phyloP scores from a whole-genome alignment of 176 grass and related monocot species.

The Oryza meyeriana region DNA sequence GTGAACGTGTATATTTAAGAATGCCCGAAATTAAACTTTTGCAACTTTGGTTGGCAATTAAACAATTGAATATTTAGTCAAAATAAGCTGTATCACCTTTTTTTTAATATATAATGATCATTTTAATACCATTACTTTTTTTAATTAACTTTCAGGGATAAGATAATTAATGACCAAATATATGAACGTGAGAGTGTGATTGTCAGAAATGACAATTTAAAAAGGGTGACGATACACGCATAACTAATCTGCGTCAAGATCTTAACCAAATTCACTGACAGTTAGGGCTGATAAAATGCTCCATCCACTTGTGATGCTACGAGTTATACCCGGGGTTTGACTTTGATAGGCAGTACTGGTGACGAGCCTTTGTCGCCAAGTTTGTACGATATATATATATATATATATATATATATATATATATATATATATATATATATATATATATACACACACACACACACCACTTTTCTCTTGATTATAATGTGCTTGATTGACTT shows the following conservation, averaged over 20 bases:
- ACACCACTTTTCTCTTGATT: no score
- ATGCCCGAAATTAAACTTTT: no score
- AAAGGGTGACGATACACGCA: background rate
- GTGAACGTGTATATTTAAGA: no score
- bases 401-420: no score
- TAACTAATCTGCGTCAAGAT: constrained; percentile 13
- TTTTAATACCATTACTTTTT: no score
- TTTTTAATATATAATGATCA: no score
- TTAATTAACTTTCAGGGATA: background rate
- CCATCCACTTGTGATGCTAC: background rate
- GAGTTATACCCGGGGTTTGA: background rate
- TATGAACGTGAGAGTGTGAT: background rate
- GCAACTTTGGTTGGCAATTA: no score
- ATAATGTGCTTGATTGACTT: no score
- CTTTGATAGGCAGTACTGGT: background rate
- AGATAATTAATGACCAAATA: background rate
- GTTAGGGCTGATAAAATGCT: constrained; percentile 27
- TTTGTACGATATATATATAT: background rate
- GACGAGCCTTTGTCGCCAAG: constrained; percentile 34
- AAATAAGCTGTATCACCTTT: no score
- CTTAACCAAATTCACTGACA: background rate
- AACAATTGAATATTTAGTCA: no score
- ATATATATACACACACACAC: no score
- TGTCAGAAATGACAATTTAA: background rate
- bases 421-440: no score